A percentile compares a stretch with the other conserved stretches of the same genome.
phyloP scores from a whole-genome alignment of 768 basidiomycete genomes.

The Pleurotus tuber-regium region DNA sequence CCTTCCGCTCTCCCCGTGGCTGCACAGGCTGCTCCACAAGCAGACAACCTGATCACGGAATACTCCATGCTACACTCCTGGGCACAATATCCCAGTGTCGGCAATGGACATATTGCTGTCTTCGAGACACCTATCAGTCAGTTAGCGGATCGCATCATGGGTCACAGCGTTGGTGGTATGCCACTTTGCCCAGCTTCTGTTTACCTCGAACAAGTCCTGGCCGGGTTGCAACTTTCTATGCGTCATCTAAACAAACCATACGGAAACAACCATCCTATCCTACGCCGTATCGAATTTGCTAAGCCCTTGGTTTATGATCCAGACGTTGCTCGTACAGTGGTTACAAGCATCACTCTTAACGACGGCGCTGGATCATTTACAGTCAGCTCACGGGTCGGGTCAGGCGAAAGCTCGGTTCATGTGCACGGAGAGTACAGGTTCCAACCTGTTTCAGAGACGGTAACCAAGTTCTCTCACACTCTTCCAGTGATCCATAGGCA shows the following conservation, averaged over 20 bases:
- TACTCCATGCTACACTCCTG: slow-evolving; percentile 39
- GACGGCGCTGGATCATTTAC: slow-evolving; percentile 39
- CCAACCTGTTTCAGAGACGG: slow-evolving; percentile 26
- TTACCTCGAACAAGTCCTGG: slow-evolving; percentile 55
- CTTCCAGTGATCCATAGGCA: slow-evolving; percentile 33
- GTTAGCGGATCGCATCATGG: slow-evolving; percentile 44
- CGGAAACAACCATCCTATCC: slow-evolving; percentile 29
- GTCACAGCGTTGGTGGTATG: slow-evolving; percentile 55
- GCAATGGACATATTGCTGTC: slow-evolving; percentile 36
- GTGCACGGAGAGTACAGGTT: slow-evolving; percentile 45
- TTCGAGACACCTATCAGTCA: slow-evolving; percentile 52
- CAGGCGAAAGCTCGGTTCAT: slow-evolving; percentile 37
- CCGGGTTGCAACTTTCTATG: slow-evolving; percentile 38
- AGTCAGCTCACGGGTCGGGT: slow-evolving; percentile 38
- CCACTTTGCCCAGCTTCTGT: slow-evolving; percentile 67
- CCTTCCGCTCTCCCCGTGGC: not conserved
- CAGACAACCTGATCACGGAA: slow-evolving; percentile 15
- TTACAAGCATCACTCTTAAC: slow-evolving; percentile 36
- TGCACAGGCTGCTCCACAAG: not conserved
- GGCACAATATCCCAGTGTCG: slow-evolving; percentile 36
- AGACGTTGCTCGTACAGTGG: slow-evolving; percentile 29
- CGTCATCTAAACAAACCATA: slow-evolving; percentile 24
- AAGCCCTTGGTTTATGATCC: slow-evolving; percentile 52
- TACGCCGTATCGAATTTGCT: slow-evolving; percentile 45
- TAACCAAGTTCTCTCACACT: slow-evolving; percentile 34